Conservation (phyloP, 78 protist genomes). For the Dictyostelium firmibasis region DNA sequence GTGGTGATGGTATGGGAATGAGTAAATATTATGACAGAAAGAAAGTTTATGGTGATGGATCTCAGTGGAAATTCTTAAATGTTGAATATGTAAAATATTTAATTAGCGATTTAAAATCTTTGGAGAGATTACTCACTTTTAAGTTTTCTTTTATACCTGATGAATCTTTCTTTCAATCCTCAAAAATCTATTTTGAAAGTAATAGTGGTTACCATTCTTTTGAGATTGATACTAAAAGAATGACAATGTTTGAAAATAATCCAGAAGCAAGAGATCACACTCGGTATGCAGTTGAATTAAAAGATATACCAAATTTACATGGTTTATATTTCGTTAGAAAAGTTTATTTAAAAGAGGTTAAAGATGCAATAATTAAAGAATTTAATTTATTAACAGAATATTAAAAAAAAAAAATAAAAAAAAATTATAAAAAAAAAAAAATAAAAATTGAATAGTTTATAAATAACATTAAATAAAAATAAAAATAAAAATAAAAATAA, state of each 20-base stretch:
- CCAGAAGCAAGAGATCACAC: not conserved
- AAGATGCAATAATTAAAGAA: constrained; percentile 3
- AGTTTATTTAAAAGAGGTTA: constrained; percentile 4
- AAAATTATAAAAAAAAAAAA: not conserved
- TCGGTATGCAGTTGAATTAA: not conserved
- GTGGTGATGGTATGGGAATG: not conserved
- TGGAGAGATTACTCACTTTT: not conserved
- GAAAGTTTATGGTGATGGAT: not conserved
- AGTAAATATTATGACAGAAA: not conserved
- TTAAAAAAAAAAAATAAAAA: not conserved
- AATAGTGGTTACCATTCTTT: not conserved
- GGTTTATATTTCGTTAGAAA: not conserved
- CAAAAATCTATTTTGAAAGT: not conserved
- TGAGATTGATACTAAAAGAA: not conserved
- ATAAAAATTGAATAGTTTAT: too few species aligned
- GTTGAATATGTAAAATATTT: not conserved
- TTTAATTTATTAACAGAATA: not conserved
- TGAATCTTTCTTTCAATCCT: constrained; percentile 10
- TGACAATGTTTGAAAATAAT: not conserved
- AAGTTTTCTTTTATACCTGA: constrained; percentile 13
- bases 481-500: too few species aligned
- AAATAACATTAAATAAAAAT: too few species aligned
- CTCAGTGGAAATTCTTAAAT: constrained; percentile 18
- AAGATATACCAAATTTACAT: not conserved
- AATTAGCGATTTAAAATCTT: constrained; percentile 9